Conservation (phyloP, 2,329 filamentous ascomycete species). For the Xylariaceae sp. region DNA sequence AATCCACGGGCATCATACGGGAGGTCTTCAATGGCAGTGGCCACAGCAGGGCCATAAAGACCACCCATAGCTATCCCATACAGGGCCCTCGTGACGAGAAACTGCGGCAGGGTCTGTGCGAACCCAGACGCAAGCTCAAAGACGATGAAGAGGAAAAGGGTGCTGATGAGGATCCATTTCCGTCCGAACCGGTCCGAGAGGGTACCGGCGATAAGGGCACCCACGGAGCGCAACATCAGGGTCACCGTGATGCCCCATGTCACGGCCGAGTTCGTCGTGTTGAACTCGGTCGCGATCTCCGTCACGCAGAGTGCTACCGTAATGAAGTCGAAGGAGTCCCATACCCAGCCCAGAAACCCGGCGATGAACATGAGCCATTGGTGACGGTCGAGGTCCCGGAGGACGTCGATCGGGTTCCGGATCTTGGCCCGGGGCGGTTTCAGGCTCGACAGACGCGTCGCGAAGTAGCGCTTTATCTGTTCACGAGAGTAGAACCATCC, state of each 20-base stretch:
- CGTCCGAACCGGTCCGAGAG: constrained; percentile 18
- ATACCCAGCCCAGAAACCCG: constrained; percentile 17
- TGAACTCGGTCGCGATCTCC: constrained; percentile 18
- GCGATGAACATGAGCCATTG: constrained; percentile 30
- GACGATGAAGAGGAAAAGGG: constrained; percentile 17
- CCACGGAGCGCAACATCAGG: constrained; percentile 19
- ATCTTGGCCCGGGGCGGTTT: constrained; percentile 30
- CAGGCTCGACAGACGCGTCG: constrained; percentile 32
- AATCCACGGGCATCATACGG: constrained; percentile 19
- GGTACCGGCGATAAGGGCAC: constrained; percentile 16
- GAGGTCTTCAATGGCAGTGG: constrained; percentile 20
- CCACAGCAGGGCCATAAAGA: constrained; percentile 18
- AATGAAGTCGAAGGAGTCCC: constrained; percentile 21
- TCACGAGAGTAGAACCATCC: constrained; percentile 28
- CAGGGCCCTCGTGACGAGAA: constrained; percentile 16
- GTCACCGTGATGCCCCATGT: constrained; percentile 21
- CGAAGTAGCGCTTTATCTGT: constrained; percentile 33
- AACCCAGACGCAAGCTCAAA: constrained; percentile 20
- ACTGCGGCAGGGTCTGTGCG: constrained; percentile 16
- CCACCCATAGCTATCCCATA: constrained; percentile 24
- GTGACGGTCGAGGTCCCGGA: constrained; percentile 27
- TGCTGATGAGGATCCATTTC: constrained; percentile 18
- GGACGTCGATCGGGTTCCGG: constrained; percentile 27
- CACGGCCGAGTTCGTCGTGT: constrained; percentile 16
- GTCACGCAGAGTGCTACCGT: constrained; percentile 20